Evolutionary conservation across 1,139 yeast genomes (phyloP).

Genomic region (Geotrichum aggregatum): DNA sequence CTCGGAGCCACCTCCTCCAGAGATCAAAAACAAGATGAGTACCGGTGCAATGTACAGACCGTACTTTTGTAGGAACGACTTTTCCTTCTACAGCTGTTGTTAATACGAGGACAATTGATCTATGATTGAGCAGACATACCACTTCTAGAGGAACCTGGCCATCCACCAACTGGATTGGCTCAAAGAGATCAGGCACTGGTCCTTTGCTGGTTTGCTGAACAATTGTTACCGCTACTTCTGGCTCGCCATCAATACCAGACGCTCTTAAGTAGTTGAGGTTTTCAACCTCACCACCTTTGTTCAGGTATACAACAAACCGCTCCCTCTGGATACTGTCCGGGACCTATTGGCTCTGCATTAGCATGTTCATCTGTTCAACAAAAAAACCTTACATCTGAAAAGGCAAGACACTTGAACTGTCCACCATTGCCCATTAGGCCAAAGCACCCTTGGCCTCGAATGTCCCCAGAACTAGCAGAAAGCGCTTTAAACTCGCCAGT

Average conservation of each 20-base stretch:
- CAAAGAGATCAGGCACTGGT: constrained; percentile 29
- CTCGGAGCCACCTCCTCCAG: constrained; percentile 27
- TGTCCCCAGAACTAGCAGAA: background rate
- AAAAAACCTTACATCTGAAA: constrained; percentile 19
- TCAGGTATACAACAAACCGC: constrained; percentile 7
- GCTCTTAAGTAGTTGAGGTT: constrained; percentile 13
- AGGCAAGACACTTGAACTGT: constrained; percentile 27
- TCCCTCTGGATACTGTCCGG: constrained; percentile 12
- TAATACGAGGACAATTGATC: background rate
- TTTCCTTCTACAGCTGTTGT: constrained; percentile 22
- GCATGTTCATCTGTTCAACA: constrained; percentile 21
- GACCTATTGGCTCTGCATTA: constrained; percentile 8
- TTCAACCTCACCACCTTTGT: constrained; percentile 6
- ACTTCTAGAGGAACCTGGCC: constrained; percentile 31
- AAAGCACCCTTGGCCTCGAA: constrained; percentile 25
- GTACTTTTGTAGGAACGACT: constrained; percentile 40
- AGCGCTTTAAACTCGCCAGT: constrained; percentile 10
- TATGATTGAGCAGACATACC: no score
- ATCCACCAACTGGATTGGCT: constrained; percentile 32
- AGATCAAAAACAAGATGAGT: constrained; percentile 31
- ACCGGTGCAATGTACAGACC: constrained; percentile 40
- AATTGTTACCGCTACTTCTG: constrained; percentile 17
- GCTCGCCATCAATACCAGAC: background rate
- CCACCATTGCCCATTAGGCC: constrained; percentile 26
- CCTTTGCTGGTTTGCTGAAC: constrained; percentile 23